phyloP scores from a whole-genome alignment of 2,329 filamentous ascomycete species.

The Aspergillus chevalieri region DNA sequence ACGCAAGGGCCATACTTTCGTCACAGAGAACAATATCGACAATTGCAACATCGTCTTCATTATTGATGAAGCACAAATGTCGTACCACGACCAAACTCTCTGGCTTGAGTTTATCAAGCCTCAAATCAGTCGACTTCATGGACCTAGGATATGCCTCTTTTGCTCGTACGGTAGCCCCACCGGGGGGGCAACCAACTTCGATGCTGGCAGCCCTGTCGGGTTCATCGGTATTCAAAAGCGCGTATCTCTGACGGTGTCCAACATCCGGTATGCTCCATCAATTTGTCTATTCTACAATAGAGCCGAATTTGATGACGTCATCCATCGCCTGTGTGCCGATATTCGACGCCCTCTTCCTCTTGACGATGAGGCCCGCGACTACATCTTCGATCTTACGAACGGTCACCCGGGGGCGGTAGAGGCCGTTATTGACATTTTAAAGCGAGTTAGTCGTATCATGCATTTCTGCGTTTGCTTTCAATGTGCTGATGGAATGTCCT shows the following conservation, averaged over 20 bases:
- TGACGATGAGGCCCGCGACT: conserved; percentile 15
- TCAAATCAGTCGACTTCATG: background rate
- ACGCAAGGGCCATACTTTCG: background rate
- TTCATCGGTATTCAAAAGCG: conserved; percentile 4
- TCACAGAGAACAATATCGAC: background rate
- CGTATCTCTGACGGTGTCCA: conserved; percentile 4
- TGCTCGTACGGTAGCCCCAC: background rate
- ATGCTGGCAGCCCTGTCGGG: background rate
- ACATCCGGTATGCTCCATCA: background rate
- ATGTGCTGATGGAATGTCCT: background rate
- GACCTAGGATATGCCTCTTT: conserved; percentile 1
- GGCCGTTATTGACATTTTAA: background rate
- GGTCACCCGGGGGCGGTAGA: conserved; percentile 7
- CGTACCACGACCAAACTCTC: conserved; percentile 2
- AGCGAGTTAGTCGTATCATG: background rate
- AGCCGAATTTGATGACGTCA: conserved; percentile 6
- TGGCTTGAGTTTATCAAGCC: conserved; percentile 6
- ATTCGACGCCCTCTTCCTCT: conserved; percentile 11
- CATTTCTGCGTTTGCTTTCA: background rate
- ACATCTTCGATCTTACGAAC: conserved; percentile 4
- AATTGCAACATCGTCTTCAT: conserved; percentile 5
- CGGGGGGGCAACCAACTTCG: background rate
- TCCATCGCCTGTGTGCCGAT: conserved; percentile 3
- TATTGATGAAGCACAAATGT: conserved; percentile 6
- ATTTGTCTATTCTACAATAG: conserved; percentile 4